Base-by-base conservation (phyloP, 352 stramenopile genomes). In the Globisporangium sylvaticum region DNA sequence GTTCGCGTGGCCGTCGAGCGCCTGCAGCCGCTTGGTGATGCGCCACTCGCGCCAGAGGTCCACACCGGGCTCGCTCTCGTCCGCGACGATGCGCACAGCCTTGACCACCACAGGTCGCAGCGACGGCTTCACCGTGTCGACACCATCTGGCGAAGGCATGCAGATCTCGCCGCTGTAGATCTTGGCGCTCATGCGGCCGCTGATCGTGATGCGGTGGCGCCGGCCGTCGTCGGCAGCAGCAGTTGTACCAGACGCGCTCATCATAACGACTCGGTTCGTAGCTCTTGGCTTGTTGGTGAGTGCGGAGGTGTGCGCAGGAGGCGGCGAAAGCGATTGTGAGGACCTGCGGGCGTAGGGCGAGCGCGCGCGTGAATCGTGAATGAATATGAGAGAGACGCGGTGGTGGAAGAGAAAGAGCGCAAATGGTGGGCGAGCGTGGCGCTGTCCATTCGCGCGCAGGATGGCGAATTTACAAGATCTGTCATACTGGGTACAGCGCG, bases 161-260 rank as follows among this genome's bases (percentile, higher is more conserved):
- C 29, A 42, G 42, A 68, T 27, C 63, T 68, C 63, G 27, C 63
- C 63, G 39, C 53, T 62, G 54, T 68, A 68, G 39, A 68, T 68
- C 63, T 68, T 68, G 54, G 63, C 63, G 63, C 63, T 68, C 63
- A 68, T 63, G 63, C 63, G 63, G n/a, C 63, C 63, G 22, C 53
- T 68, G 63, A 68, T 68, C 37, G 63, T 68, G 63, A 68, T 68
- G 10, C 63, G 53, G 54, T 62, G 63, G 62, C 39, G 60, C 8
- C 60, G 46, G 27, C 6, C 39, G 4, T 4, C 6, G 39, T n/a
- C 20, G 5, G 42, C 42, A 22, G 10, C 20, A 3, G 42, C 42
- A 22, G 10, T 50, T 22, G 18, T 18, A 22, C 18, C 39, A 4
- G 18, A n/a, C n/a, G 18, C 7, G 15, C 18, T 59, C 55, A 60